Percentiles rank a stretch among this genome's conserved stretches.
These are phyloP conservation scores for Cystobasidium sp. DNA, from an alignment of 1,284 basidiomycete genomes.

Conservation along the genomic window DNA sequence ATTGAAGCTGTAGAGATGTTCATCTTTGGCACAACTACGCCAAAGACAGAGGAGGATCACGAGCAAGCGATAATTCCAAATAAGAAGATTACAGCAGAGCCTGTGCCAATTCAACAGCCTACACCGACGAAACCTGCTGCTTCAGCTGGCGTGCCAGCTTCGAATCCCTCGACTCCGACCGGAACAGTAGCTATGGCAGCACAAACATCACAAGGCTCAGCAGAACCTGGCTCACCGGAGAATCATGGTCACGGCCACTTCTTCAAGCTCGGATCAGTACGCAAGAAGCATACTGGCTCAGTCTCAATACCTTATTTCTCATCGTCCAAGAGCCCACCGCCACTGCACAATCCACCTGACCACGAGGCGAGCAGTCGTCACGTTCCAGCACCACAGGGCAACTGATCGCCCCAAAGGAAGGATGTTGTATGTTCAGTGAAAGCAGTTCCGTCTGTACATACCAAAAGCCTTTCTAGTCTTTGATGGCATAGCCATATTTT, in stretches of 20 bases:
- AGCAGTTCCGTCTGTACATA: neutral
- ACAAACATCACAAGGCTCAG: slow-evolving; percentile 16
- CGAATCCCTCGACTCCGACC: neutral
- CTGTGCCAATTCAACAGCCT: neutral
- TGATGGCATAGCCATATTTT: neutral
- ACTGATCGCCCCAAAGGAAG: neutral
- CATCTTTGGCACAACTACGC: slow-evolving; percentile 58
- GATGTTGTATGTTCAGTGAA: neutral
- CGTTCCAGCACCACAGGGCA: slow-evolving; percentile 19
- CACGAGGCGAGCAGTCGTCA: slow-evolving; percentile 43
- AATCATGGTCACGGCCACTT: slow-evolving; percentile 21
- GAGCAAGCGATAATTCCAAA: neutral
- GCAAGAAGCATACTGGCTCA: slow-evolving; percentile 31
- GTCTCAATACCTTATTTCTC: slow-evolving; percentile 26
- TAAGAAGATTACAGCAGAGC: too few species aligned
- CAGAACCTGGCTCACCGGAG: slow-evolving; percentile 34
- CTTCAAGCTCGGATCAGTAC: slow-evolving; percentile 22
- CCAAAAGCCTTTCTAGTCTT: neutral
- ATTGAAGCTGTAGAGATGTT: slow-evolving; percentile 66
- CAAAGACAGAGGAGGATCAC: slow-evolving; percentile 1
- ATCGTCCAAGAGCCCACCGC: slow-evolving; percentile 5
- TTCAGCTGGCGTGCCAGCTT: neutral
- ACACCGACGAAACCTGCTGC: slow-evolving; percentile 1
- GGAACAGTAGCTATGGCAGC: slow-evolving; percentile 24
- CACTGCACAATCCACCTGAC: slow-evolving; percentile 24